These are phyloP conservation scores for Aspergillus ellipticus DNA, from an alignment of 495 filamentous ascomycete genomes.

Conservation along the genomic window DNA sequence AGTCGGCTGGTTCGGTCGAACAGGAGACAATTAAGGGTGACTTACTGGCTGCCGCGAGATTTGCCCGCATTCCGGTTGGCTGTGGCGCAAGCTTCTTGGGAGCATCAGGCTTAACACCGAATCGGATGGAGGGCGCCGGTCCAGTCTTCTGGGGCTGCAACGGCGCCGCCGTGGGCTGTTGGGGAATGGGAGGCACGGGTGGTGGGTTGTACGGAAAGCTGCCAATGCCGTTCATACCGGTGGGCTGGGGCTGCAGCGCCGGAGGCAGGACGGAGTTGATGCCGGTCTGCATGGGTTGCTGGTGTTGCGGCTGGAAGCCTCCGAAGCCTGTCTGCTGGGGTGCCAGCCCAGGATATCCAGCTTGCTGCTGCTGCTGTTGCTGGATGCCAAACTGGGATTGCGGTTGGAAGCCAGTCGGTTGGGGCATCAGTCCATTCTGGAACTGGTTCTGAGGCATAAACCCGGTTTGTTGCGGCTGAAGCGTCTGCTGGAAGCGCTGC, in stretches of 20 bases:
- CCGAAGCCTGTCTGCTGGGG: conserved; percentile 66
- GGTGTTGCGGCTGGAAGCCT: conserved; percentile 38
- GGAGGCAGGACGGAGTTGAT: conserved; percentile 45
- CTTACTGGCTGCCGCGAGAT: conserved; percentile 93
- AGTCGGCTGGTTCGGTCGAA: neutral
- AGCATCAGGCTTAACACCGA: conserved; percentile 67
- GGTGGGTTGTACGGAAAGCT: conserved; percentile 39
- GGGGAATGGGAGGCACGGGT: conserved; percentile 40
- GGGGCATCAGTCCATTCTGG: conserved; percentile 45
- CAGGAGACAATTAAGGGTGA: conserved; percentile 24
- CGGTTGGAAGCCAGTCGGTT: conserved; percentile 51
- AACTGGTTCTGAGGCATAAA: conserved; percentile 53
- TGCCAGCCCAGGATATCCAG: conserved; percentile 57
- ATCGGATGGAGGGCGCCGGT: conserved; percentile 84
- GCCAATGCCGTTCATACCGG: conserved; percentile 57
- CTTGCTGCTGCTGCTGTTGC: conserved; percentile 48
- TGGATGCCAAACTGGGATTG: conserved; percentile 52
- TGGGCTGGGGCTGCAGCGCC: conserved; percentile 47
- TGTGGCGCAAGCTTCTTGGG: conserved; percentile 80
- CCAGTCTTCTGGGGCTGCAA: conserved; percentile 88
- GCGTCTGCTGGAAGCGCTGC: conserved; percentile 52
- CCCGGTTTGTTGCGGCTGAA: conserved; percentile 53
- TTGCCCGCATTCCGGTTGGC: conserved; percentile 84
- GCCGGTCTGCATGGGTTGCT: conserved; percentile 48
- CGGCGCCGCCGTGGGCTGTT: conserved; percentile 52